Evolutionary conservation across 2,329 filamentous ascomycete species (phyloP), one percentile per base, ranked within the genome.

Genomic region (Aspergillus vadensis): DNA sequence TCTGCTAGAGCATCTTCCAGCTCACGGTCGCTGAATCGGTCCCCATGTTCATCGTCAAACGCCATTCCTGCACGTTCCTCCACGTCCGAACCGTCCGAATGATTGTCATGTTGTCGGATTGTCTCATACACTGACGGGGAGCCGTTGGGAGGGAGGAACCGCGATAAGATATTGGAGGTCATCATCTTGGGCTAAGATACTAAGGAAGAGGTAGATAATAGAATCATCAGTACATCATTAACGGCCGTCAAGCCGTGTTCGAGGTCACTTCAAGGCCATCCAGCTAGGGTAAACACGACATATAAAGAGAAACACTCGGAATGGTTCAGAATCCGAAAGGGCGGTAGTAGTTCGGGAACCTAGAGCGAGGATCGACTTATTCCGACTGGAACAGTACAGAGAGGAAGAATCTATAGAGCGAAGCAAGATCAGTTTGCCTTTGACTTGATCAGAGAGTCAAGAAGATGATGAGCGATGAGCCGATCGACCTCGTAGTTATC

Each of bases 1-100:
- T 86, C 80, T 41, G 80, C 82, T 23, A 86, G 76, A 52, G 85
- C 77, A 53, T 83, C 80, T 60, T 86, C 83, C 25, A 87, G 79
- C 67, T 86, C 83, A 48, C 84, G 80, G 53, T 85, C 82, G 64
- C 82, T 82, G 66, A 84, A 86, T 41, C 77, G 77, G 48, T 79
- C 80, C 48, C 76, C 77, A 14, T 80, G 70, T 64, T 80, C 80
- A 65, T 82, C 81, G 62, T 82, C 82, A 55, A 81, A 73, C 50
- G 78, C 77, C 73, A 83, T 76, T 15, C 77, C 82, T 48, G 76
- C 80, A 58, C 74, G 76, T 60, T 79, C 77, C 67, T 80, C 79
- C 53, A 77, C 63, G 71, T 80, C 80, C 19, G 76, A 82, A 59
- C 65, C 72, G 63, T 78, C 81, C 61, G 74, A 82, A 36, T 70